These are phyloP conservation scores for Exobasidium rhododendri DNA, from an alignment of 1,284 basidiomycete species.

Conservation along the genomic window DNA sequence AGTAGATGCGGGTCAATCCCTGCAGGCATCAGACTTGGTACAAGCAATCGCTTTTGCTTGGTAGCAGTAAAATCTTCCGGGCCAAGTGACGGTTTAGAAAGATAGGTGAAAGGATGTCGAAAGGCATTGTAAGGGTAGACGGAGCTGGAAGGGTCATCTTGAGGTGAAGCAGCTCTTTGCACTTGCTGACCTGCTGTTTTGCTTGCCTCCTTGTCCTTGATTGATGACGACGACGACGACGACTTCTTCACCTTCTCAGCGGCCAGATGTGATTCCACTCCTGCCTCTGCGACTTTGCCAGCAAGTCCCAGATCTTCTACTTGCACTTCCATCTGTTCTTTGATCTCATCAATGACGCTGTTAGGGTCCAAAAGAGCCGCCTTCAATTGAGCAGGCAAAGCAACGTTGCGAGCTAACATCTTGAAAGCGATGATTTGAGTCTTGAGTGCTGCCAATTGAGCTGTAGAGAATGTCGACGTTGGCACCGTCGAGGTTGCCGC, in stretches of 20 bases:
- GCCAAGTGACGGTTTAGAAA: constrained; percentile 48
- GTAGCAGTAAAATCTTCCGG: constrained; percentile 58
- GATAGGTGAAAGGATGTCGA: constrained; percentile 71
- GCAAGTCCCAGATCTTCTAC: constrained; percentile 62
- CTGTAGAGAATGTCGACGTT: constrained; percentile 61
- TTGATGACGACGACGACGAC: too few relatives aligned
- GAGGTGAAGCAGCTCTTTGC: constrained; percentile 32
- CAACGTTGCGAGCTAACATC: constrained; percentile 71
- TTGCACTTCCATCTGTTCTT: constrained; percentile 58
- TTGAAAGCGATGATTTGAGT: constrained; percentile 89
- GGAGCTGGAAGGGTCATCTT: constrained; percentile 70
- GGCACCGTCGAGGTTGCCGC: constrained; percentile 8
- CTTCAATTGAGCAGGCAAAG: constrained; percentile 76
- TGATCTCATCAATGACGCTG: constrained; percentile 33
- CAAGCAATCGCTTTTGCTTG: constrained; percentile 73
- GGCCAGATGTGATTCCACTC: constrained; percentile 62
- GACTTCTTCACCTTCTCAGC: constrained; percentile 56
- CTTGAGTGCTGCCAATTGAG: constrained; percentile 79
- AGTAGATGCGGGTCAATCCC: constrained; percentile 89
- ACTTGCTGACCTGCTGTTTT: constrained; percentile 39
- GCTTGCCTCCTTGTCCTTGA: constrained; percentile 16
- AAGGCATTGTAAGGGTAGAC: constrained; percentile 97
- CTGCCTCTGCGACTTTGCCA: constrained; percentile 74
- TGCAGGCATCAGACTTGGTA: constrained; percentile 85
- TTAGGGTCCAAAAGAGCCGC: constrained; percentile 63